Percentiles rank a stretch among this genome's conserved stretches.
phyloP scores from a whole-genome alignment of 164 flowering plant species.

The Warburgia ugandensis region DNA sequence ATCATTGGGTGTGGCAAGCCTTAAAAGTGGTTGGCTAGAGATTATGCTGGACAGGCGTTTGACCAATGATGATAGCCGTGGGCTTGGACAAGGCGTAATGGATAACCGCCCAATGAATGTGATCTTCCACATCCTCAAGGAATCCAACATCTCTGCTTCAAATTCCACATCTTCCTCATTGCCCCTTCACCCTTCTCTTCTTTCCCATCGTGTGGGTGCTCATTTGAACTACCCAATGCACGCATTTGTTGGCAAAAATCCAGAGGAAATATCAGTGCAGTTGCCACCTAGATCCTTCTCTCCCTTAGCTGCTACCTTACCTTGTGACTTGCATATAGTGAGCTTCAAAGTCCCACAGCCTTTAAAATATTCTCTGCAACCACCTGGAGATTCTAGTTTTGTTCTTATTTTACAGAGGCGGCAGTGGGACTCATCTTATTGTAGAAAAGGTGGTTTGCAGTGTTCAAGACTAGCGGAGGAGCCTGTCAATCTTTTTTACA shows the following conservation, averaged over 20 bases:
- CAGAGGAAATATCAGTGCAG: constrained; percentile 50
- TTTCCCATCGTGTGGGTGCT: constrained; percentile 70
- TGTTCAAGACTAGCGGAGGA: constrained; percentile 61
- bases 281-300: constrained; percentile 62
- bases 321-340: constrained; percentile 92
- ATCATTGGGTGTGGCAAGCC: constrained; percentile 89
- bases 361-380: constrained; percentile 49
- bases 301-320: constrained; percentile 66
- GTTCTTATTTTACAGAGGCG: constrained; percentile 59
- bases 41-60: constrained; percentile 94
- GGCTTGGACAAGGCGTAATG: constrained; percentile 97
- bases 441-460: constrained; percentile 41
- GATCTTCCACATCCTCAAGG: constrained; percentile 67
- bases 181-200: constrained; percentile 69
- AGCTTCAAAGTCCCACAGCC: constrained; percentile 83
- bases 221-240: constrained; percentile 82
- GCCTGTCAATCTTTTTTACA: constrained; percentile 53
- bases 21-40: constrained; percentile 85
- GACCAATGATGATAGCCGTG: constrained; percentile 83
- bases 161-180: constrained; percentile 29
- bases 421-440: constrained; percentile 77
- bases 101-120: constrained; percentile 93
- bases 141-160: constrained; percentile 55
- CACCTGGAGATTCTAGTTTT: constrained; percentile 48
- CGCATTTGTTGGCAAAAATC: constrained; percentile 59